Conservation (phyloP, 768 basidiomycete genomes). For the Strobilomyces confusus region DNA sequence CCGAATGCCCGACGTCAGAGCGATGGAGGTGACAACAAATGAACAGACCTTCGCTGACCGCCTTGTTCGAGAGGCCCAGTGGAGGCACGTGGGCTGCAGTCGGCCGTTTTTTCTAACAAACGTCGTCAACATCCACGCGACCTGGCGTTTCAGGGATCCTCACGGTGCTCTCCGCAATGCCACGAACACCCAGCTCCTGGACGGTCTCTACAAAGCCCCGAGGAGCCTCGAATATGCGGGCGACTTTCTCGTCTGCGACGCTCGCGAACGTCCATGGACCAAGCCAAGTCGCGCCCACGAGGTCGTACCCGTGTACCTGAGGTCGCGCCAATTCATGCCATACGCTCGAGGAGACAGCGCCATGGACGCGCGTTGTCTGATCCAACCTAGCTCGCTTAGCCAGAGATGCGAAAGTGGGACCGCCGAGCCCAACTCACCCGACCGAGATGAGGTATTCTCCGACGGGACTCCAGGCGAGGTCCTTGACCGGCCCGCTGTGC, state of each 20-base stretch:
- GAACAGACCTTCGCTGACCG: conserved; percentile 59
- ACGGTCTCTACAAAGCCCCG: conserved; percentile 67
- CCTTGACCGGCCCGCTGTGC: conserved; percentile 75
- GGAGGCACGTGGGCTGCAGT: conserved; percentile 88
- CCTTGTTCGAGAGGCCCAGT: conserved; percentile 92
- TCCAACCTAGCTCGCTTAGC: conserved; percentile 55
- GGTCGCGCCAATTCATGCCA: conserved; percentile 93
- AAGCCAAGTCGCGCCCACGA: conserved; percentile 76
- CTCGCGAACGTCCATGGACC: conserved; percentile 77
- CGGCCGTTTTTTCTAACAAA: conserved; percentile 55
- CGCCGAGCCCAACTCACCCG: conserved; percentile 48
- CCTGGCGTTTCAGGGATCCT: not conserved
- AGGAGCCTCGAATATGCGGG: conserved; percentile 90
- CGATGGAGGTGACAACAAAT: not conserved
- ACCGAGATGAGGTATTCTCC: conserved; percentile 85
- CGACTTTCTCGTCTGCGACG: conserved; percentile 95
- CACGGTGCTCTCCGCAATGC: conserved; percentile 51
- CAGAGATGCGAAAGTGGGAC: not conserved
- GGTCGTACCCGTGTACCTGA: conserved; percentile 95
- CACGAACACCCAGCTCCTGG: conserved; percentile 46
- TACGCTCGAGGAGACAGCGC: conserved; percentile 37
- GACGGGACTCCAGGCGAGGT: conserved; percentile 80
- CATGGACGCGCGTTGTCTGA: conserved; percentile 90
- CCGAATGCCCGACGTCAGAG: conserved; percentile 1
- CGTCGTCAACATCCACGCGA: conserved; percentile 2